These are phyloP conservation scores for Flammula alnicola DNA, from an alignment of 1,284 basidiomycete species.

Conservation along the genomic window DNA sequence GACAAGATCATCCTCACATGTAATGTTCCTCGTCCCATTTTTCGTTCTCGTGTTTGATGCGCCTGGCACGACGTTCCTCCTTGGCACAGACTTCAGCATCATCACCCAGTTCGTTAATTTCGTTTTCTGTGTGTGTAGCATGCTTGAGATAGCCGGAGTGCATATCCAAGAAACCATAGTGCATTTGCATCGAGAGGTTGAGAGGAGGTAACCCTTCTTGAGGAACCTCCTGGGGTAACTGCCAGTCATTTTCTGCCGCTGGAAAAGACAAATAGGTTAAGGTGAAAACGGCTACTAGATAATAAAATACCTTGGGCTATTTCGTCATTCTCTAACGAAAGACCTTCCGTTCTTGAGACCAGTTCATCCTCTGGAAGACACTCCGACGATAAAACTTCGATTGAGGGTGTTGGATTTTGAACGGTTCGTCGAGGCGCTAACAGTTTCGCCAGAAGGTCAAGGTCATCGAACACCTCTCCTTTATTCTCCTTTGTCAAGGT, in stretches of 20 bases:
- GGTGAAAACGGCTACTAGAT: not conserved
- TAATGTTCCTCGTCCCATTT: slow-evolving; percentile 86
- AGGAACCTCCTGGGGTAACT: slow-evolving; percentile 64
- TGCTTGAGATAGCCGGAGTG: slow-evolving; percentile 76
- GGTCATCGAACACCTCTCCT: slow-evolving; percentile 71
- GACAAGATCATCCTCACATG: slow-evolving; percentile 51
- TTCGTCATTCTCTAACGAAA: slow-evolving; percentile 61
- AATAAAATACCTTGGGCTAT: slow-evolving; percentile 57
- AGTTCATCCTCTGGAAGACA: slow-evolving; percentile 44
- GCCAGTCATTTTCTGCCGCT: slow-evolving; percentile 83
- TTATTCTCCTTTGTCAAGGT: slow-evolving; percentile 68
- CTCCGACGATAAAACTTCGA: slow-evolving; percentile 66
- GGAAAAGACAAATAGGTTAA: slow-evolving; percentile 9
- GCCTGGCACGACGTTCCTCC: slow-evolving; percentile 51
- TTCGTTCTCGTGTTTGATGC: slow-evolving; percentile 63
- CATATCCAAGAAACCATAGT: slow-evolving; percentile 76
- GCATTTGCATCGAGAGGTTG: slow-evolving; percentile 46
- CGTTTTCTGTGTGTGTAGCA: slow-evolving; percentile 73
- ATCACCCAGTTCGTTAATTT: slow-evolving; percentile 76
- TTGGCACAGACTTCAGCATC: slow-evolving; percentile 56
- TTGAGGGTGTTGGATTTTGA: slow-evolving; percentile 46
- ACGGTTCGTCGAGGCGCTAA: slow-evolving; percentile 62
- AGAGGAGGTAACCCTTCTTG: slow-evolving; percentile 39
- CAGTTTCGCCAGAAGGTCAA: slow-evolving; percentile 77
- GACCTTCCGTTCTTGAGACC: slow-evolving; percentile 38